phyloP scores from a whole-genome alignment of 306 rosid species.

The Lathyrus tuberosus region DNA sequence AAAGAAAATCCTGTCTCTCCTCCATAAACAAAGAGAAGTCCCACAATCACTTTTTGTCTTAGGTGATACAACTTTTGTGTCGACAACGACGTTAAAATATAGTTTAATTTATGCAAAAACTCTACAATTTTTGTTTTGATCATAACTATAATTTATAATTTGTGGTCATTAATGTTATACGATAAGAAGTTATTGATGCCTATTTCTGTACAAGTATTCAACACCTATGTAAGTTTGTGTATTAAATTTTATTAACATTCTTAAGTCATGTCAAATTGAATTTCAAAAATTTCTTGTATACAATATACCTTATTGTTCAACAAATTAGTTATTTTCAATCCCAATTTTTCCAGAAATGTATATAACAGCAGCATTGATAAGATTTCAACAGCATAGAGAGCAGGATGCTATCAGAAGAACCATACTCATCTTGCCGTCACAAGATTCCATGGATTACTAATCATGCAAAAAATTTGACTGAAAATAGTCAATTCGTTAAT shows the following conservation, averaged over 20 bases:
- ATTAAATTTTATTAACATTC: background rate
- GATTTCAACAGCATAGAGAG: constrained; percentile 27
- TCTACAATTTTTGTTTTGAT: background rate
- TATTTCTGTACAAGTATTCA: background rate
- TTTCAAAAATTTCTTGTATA: background rate
- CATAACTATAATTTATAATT: background rate
- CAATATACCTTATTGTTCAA: background rate
- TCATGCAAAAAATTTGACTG: constrained; percentile 22
- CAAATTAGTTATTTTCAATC: background rate
- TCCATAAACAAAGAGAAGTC: too few species aligned
- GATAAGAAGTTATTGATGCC: background rate
- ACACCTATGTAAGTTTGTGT: background rate
- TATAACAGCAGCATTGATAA: constrained; percentile 23
- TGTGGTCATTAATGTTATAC: background rate
- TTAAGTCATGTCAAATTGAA: background rate
- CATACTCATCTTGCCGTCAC: constrained; percentile 28
- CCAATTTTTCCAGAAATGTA: background rate
- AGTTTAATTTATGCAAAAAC: background rate
- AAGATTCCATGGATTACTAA: constrained; percentile 28
- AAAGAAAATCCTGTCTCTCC: too few species aligned
- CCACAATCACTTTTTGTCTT: too few species aligned
- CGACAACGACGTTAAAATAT: too few species aligned
- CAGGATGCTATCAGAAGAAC: constrained; percentile 28
- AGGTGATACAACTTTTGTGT: too few species aligned
- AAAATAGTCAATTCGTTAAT: constrained; percentile 23